These are phyloP conservation scores for Alternaria arborescens DNA, from an alignment of 2,329 filamentous ascomycete genomes.

Conservation along the genomic window DNA sequence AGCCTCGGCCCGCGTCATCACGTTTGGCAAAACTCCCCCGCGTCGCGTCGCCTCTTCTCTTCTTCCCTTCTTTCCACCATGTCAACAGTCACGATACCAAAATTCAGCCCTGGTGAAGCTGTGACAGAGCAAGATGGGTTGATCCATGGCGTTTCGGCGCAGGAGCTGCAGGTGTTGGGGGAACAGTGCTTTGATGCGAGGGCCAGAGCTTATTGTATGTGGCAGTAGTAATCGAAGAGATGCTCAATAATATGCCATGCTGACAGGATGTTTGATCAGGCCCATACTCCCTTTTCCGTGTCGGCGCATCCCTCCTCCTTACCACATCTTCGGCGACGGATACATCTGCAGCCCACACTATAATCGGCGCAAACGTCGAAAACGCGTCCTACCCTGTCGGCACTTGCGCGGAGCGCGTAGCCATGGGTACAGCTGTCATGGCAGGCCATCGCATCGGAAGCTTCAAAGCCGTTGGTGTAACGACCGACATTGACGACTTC, in stretches of 20 bases:
- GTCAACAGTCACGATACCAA: slow-evolving; percentile 35
- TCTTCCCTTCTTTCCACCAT: slow-evolving; percentile 42
- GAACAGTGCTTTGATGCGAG: slow-evolving; percentile 75
- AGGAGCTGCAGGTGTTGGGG: slow-evolving; percentile 72
- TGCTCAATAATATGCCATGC: neutral
- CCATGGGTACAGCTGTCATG: slow-evolving; percentile 77
- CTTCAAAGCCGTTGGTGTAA: slow-evolving; percentile 79
- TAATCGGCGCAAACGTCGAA: slow-evolving; percentile 80
- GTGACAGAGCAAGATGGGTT: slow-evolving; percentile 52
- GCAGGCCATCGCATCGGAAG: slow-evolving; percentile 57
- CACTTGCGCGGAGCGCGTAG: slow-evolving; percentile 95
- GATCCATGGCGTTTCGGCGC: slow-evolving; percentile 63
- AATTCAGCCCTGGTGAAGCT: slow-evolving; percentile 40
- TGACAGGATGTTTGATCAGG: slow-evolving; percentile 52
- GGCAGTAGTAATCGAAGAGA: neutral
- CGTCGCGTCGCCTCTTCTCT: slow-evolving; percentile 26
- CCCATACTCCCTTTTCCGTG: slow-evolving; percentile 90
- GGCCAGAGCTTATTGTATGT: slow-evolving; percentile 78
- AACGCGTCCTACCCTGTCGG: slow-evolving; percentile 93
- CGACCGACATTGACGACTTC: slow-evolving; percentile 72
- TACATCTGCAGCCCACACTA: slow-evolving; percentile 57
- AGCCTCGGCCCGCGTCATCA: slow-evolving; percentile 23
- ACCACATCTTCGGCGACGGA: slow-evolving; percentile 22
- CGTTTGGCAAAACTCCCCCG: slow-evolving; percentile 20
- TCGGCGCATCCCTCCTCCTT: slow-evolving; percentile 80